phyloP scores from a whole-genome alignment of 2,329 filamentous ascomycete species.

The Paecilomyces sp. region DNA sequence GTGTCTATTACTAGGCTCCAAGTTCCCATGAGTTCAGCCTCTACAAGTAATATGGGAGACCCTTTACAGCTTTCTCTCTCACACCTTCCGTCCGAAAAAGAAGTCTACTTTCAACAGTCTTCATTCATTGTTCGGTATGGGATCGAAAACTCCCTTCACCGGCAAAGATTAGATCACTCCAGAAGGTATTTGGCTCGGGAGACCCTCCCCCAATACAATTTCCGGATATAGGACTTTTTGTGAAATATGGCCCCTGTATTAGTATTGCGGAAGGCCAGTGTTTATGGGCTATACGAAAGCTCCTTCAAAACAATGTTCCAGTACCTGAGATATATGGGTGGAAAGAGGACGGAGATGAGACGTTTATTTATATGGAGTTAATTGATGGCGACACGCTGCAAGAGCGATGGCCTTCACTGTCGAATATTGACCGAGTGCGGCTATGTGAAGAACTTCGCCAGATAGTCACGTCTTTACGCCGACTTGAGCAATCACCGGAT shows the following conservation, averaged over 20 bases:
- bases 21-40: not conserved
- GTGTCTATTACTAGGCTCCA: not conserved
- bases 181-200: not conserved
- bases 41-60: not conserved
- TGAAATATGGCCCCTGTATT: conserved; percentile 17
- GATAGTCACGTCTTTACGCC: not conserved
- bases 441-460: conserved; percentile 7
- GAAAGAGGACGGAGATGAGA: conserved; percentile 13
- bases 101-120: not conserved
- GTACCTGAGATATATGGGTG: conserved; percentile 33
- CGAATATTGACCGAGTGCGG: not conserved
- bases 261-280: conserved; percentile 15
- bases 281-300: conserved; percentile 14
- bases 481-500: not conserved
- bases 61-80: not conserved
- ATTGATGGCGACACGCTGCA: conserved; percentile 18
- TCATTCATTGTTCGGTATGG: not conserved
- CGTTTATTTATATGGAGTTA: conserved; percentile 28
- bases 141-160: not conserved
- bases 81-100: not conserved
- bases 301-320: conserved; percentile 16
- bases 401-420: conserved; percentile 15
- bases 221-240: conserved; percentile 12
- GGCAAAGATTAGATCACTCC: not conserved
- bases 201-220: conserved; percentile 9